Evolutionary conservation across 1,139 yeast species (phyloP), one percentile per base, ranked within the genome.

Genomic region (Saccharomyces hybrid): DNA sequence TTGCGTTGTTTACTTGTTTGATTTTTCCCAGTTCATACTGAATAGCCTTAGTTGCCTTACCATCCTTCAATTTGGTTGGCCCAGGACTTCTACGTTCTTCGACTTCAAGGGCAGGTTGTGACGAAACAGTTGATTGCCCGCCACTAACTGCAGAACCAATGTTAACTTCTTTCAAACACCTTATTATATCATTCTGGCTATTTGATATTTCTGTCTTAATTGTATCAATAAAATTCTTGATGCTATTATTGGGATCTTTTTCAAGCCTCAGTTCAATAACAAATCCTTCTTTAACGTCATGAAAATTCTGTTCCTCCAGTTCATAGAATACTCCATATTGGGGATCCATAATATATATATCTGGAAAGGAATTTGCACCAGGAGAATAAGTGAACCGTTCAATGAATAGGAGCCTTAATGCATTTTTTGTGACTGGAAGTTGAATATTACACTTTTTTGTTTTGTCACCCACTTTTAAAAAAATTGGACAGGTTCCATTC

Each of bases 361-460:
- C 87, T 0, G 99, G 97, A 62, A 89, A 89, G 2, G 79, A 69
- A 1, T 82, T 76, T 2, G 81, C 73, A 0, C 88, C 86, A 0
- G 95, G 95, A 0, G 93, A 79, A 65, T 86, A 88, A 1, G 95
- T 89, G 72, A 90, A 91, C 63, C 83, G 87, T 64, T 91, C 96
- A 25, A 90, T 88, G 67, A 91, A 93, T 31, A 87, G 71, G 1
- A 89, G 75, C 51, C 95, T 77, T 48, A 91, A 67, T 0, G 88
- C 75, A 4, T 88, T 85, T 61, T 84, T 77, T 0, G 84, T 75
- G 2, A 81, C 76, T 0, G 86, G 84, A 5, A 75, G 69, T 1
- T 78, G 73, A 0, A 83, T 65, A 1, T 69, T 13, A 1, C 80
- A 82, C 64, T 86, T 88, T 65, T 87, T 88, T 0, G 87, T 85